These are phyloP conservation scores for Eucalyptus curtisii DNA, from an alignment of 345 rosid genomes.

Conservation along the genomic window DNA sequence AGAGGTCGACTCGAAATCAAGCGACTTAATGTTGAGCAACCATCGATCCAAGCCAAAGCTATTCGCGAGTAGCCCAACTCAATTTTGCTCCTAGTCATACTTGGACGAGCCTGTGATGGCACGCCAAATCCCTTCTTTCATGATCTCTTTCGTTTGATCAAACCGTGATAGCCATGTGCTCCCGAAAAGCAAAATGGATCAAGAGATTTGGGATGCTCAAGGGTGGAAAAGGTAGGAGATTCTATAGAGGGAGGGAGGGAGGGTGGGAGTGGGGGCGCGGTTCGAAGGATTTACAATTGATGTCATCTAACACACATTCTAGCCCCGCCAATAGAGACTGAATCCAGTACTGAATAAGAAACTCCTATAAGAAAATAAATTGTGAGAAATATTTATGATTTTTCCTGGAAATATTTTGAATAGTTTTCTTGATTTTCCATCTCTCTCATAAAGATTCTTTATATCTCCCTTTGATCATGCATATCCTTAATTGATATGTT, in stretches of 20 bases:
- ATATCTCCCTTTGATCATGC: fast-evolving
- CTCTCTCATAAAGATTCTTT: background rate
- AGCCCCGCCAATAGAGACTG: background rate
- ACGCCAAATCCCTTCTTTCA: background rate
- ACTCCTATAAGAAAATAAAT: background rate
- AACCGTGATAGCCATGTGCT: background rate
- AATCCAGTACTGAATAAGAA: no score
- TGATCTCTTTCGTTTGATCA: background rate
- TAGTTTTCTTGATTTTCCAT: background rate
- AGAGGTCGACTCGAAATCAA: background rate
- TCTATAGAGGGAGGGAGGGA: no score
- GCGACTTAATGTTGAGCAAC: background rate
- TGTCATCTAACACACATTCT: background rate
- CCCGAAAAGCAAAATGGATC: background rate
- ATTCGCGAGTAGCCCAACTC: background rate
- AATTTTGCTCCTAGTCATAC: background rate
- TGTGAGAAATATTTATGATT: background rate
- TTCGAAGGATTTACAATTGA: background rate
- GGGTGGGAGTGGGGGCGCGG: no score
- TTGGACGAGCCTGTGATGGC: background rate
- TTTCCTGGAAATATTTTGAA: background rate
- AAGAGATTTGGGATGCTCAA: background rate
- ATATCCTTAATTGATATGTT: background rate
- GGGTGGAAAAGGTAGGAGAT: background rate
- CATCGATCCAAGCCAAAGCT: background rate